Percentiles rank a stretch among this genome's conserved stretches.
phyloP scores from a whole-genome alignment of 2,329 filamentous ascomycete species.

The Alternaria hordeiaustralica region DNA sequence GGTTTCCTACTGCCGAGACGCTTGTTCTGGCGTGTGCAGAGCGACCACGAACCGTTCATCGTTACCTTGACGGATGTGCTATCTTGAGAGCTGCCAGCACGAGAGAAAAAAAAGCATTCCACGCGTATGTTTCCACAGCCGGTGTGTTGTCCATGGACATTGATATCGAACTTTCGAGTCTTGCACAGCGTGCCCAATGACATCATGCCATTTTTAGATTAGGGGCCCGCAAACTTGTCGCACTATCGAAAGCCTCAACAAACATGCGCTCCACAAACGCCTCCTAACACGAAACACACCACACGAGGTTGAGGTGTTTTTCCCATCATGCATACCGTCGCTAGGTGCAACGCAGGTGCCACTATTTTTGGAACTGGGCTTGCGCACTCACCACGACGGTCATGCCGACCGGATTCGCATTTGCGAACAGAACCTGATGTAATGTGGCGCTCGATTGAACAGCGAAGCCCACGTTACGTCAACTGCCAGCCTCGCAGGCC shows the following conservation, averaged over 20 bases:
- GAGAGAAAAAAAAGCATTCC: neutral
- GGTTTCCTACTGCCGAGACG: neutral
- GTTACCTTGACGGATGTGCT: neutral
- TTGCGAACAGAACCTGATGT: neutral
- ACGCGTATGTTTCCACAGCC: neutral
- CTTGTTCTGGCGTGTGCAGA: neutral
- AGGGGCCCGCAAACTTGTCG: neutral
- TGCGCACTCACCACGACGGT: neutral
- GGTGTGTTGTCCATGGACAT: neutral
- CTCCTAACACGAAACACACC: neutral
- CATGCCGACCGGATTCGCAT: neutral
- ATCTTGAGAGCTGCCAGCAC: neutral
- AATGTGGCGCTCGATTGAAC: neutral
- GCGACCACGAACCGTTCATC: neutral
- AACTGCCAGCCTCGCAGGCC: neutral
- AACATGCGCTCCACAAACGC: constrained; percentile 1
- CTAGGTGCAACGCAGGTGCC: neutral
- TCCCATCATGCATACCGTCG: neutral
- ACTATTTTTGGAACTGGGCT: neutral
- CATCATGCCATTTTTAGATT: constrained; percentile 4
- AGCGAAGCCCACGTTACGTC: neutral
- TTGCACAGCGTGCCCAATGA: neutral
- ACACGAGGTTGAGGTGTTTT: neutral
- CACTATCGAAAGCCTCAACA: constrained; percentile 3
- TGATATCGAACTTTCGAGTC: neutral